Evolutionary conservation across 169 alveolate genomes (phyloP), one percentile per base, ranked within the genome.

Genomic region (Perkinsus marinus): DNA sequence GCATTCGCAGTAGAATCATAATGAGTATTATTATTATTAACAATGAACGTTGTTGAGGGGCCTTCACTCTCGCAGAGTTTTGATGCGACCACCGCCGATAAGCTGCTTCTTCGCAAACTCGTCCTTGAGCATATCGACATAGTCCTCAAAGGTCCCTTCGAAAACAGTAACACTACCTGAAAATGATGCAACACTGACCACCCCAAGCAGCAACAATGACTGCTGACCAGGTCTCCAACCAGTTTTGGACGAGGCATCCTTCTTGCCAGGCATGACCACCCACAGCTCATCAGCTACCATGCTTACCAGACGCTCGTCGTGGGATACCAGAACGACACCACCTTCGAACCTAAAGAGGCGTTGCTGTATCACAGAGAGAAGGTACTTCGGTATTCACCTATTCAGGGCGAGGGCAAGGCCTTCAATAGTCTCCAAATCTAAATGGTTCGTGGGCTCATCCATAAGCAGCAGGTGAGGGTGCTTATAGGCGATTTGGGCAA

Each of bases 381-480:
- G 96, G 19, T 98, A 98, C n/a, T 95, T 96, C 96, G 47, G 96
- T 96, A 39, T 98, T 98, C 93, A 96, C 99, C 47, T 96, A 95
- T 94, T 97, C 98, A 92, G 97, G 93, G 93, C 97, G 98, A 93
- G 97, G 96, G 57, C 98, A 96, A 57, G 99, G 98, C 94, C 97
- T 38, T 89, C 91, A 39, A 89, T 89, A 10, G 91, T 89, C 46
- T 89, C 91, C 93, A 68, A 97, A 92, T 98, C 99, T 91, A 98
- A 95, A 92, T 98, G 99, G 94, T 98, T 98, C 30, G 99, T 97
- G 39, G 99, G 99, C 95, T 98, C 99, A 94, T 98, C 99, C 95
- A 98, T 93, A 90, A 98, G 94, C 68, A 98, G 93, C 91, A 96
- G 96, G 91, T 97, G 97, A 36, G 98, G 98, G 92, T 96, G 95